Percentiles rank a stretch among this genome's conserved stretches.
Evolutionary conservation across 352 stramenopile species (phyloP).

Genomic region (Phytophthora sojae): DNA sequence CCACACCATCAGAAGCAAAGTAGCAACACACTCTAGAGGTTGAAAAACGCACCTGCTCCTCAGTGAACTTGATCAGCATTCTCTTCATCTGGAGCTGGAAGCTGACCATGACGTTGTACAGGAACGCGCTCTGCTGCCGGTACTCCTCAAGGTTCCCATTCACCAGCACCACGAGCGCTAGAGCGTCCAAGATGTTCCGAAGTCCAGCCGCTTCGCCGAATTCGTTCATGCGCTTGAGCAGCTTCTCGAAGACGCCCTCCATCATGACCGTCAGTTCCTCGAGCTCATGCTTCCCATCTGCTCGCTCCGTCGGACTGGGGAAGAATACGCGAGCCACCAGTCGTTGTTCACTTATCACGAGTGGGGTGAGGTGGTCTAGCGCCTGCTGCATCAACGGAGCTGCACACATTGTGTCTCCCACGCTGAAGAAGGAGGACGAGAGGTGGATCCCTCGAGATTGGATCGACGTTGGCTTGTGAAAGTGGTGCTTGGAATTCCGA

Average conservation of each 20-base stretch:
- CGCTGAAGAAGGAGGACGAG: constrained; percentile 62
- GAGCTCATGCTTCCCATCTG: constrained; percentile 33
- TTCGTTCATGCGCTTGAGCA: constrained; percentile 72
- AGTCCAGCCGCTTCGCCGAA: constrained; percentile 69
- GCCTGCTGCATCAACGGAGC: constrained; percentile 73
- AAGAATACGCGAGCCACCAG: constrained; percentile 62
- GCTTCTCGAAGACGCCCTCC: constrained; percentile 78
- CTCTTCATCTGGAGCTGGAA: constrained; percentile 87
- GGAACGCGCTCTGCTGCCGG: constrained; percentile 63
- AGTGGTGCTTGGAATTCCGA: constrained; percentile 53
- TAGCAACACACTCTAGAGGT: neutral
- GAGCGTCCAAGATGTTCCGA: constrained; percentile 72
- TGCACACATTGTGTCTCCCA: constrained; percentile 60
- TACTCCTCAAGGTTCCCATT: constrained; percentile 52
- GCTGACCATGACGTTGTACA: constrained; percentile 75
- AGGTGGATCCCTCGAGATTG: constrained; percentile 70
- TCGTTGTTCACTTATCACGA: constrained; percentile 61
- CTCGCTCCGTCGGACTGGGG: constrained; percentile 14
- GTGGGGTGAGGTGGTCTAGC: constrained; percentile 68
- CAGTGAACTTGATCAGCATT: constrained; percentile 79
- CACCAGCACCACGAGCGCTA: constrained; percentile 66
- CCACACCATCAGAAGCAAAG: neutral
- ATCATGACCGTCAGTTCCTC: constrained; percentile 68
- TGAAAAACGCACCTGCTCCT: constrained; percentile 55
- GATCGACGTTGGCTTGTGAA: constrained; percentile 64